Conservation (phyloP, 768 basidiomycete genomes). For the Boletus tomentosulus region DNA sequence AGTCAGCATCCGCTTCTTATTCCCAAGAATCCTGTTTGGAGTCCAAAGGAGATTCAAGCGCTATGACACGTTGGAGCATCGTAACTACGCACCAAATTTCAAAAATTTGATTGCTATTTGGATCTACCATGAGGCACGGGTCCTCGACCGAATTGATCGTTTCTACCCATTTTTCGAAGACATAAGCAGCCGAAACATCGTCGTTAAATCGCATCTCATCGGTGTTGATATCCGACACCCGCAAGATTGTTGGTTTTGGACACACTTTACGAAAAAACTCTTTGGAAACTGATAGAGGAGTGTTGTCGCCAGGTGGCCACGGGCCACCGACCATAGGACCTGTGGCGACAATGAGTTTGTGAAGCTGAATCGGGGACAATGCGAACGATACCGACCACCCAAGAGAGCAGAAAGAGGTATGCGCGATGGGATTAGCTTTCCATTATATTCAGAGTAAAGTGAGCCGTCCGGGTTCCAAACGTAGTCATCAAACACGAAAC, state of each 20-base stretch:
- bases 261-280: conserved; percentile 41
- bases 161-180: conserved; percentile 39
- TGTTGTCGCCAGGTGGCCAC: conserved; percentile 30
- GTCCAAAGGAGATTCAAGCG: neutral
- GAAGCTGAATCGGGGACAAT: neutral
- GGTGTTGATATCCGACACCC: conserved; percentile 26
- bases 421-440: conserved; percentile 35
- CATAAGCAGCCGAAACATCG: conserved; percentile 21
- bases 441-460: conserved; percentile 35
- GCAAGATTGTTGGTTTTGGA: conserved; percentile 33
- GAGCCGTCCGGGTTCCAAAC: conserved; percentile 36
- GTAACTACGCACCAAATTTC: conserved; percentile 32
- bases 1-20: conserved; percentile 29
- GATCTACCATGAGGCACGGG: conserved; percentile 37
- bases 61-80: neutral
- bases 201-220: conserved; percentile 27
- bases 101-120: conserved; percentile 27
- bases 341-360: conserved; percentile 6
- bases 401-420: conserved; percentile 40
- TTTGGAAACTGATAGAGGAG: conserved; percentile 34
- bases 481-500: conserved; percentile 44
- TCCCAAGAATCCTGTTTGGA: conserved; percentile 32
- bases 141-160: conserved; percentile 34
- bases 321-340: conserved; percentile 41
- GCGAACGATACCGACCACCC: conserved; percentile 25